These are phyloP conservation scores for Prunus dulcis DNA, from an alignment of 306 rosid species.

Conservation along the genomic window DNA sequence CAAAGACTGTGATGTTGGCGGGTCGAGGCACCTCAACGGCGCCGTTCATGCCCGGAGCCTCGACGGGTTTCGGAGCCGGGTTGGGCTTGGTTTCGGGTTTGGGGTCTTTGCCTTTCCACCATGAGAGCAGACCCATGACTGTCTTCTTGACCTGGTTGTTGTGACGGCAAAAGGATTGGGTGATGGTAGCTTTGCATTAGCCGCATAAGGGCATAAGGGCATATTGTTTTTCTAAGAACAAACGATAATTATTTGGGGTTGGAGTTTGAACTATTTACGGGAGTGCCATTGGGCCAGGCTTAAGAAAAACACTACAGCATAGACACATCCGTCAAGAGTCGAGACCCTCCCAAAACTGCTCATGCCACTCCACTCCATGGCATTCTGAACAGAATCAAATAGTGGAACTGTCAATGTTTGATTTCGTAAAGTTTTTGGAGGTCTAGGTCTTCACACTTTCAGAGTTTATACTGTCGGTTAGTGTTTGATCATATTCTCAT, in stretches of 20 bases:
- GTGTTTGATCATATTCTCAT: background rate
- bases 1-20: conserved; percentile 54
- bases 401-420: too few species aligned
- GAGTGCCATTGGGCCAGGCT: background rate
- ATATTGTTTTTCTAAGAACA: background rate
- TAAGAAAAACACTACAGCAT: too few species aligned
- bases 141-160: background rate
- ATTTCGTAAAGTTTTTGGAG: too few species aligned
- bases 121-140: conserved; percentile 71
- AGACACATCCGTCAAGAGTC: too few species aligned
- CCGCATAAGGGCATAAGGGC: background rate
- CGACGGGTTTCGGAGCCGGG: conserved; percentile 16
- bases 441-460: too few species aligned
- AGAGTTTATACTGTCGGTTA: background rate
- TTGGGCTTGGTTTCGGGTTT: conserved; percentile 16
- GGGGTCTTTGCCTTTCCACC: conserved; percentile 59
- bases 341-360: too few species aligned
- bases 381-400: too few species aligned
- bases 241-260: background rate
- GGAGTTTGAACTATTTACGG: background rate
- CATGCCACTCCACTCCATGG: too few species aligned
- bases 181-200: background rate
- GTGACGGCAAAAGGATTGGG: too few species aligned
- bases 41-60: conserved; percentile 75
- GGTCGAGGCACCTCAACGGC: conserved; percentile 80